Evolutionary conservation across 2,329 filamentous ascomycete species (phyloP).

Genomic region (Alternaria gansuensis): DNA sequence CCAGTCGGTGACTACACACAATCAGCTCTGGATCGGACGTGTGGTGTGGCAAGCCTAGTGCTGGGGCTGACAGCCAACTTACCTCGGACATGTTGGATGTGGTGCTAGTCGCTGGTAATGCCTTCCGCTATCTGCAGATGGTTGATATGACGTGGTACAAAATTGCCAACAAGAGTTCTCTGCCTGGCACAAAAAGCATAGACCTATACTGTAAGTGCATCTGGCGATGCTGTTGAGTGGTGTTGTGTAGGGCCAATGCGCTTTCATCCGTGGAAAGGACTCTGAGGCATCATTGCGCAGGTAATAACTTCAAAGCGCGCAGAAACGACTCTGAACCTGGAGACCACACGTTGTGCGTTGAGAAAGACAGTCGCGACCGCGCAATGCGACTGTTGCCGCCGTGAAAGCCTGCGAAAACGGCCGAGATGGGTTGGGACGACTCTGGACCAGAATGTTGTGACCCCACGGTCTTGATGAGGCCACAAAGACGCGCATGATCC

Average conservation of each 20-base stretch:
- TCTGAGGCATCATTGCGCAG: slow-evolving; percentile 13
- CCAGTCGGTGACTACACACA: slow-evolving; percentile 8
- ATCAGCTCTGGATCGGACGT: slow-evolving; percentile 5
- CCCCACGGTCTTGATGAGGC: slow-evolving; percentile 9
- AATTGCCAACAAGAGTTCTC: not conserved
- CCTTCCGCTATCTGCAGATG: not conserved
- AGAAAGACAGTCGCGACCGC: slow-evolving; percentile 8
- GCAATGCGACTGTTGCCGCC: slow-evolving; percentile 14
- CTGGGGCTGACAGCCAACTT: slow-evolving; percentile 1
- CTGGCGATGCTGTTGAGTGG: slow-evolving; percentile 1
- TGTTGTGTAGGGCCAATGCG: slow-evolving; percentile 6
- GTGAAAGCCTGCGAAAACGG: slow-evolving; percentile 1
- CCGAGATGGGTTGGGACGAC: slow-evolving; percentile 16
- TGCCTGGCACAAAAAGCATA: not conserved
- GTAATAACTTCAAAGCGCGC: slow-evolving; percentile 12
- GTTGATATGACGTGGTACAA: not conserved
- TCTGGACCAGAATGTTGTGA: slow-evolving; percentile 5
- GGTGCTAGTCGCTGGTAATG: slow-evolving; percentile 1
- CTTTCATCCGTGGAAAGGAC: slow-evolving; percentile 16
- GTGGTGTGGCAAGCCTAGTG: not conserved
- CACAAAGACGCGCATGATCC: slow-evolving; percentile 9
- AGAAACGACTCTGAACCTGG: slow-evolving; percentile 3
- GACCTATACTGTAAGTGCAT: slow-evolving; percentile 5
- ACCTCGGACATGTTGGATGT: slow-evolving; percentile 20
- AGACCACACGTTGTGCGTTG: not conserved